Conservation (phyloP, 2,329 filamentous ascomycete genomes). For the Colletotrichum orchidophilum region DNA sequence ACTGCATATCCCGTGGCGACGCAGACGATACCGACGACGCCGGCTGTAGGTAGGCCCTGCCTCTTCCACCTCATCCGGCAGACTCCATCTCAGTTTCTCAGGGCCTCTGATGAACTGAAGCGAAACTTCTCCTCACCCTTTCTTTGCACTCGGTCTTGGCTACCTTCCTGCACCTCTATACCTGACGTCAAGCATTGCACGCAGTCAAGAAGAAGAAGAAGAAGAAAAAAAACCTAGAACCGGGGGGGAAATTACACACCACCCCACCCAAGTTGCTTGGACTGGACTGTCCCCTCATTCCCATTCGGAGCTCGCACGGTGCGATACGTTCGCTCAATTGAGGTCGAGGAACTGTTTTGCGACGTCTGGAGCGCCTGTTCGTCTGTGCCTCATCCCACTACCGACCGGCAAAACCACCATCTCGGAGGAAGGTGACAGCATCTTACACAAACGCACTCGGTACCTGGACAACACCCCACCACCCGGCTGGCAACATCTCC, state of each 20-base stretch:
- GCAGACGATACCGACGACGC: not conserved
- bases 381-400: not conserved
- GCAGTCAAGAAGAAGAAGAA: too few species aligned
- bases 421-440: not conserved
- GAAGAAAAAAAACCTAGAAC: not conserved
- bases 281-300: slow-evolving; percentile 5
- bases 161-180: not conserved
- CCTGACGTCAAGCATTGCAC: not conserved
- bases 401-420: not conserved
- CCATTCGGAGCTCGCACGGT: slow-evolving; percentile 7
- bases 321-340: slow-evolving; percentile 8
- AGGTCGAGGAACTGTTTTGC: not conserved
- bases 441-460: not conserved
- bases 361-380: not conserved
- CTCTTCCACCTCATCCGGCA: slow-evolving; percentile 7
- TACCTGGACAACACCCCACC: not conserved
- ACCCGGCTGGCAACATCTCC: not conserved
- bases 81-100: not conserved
- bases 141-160: not conserved
- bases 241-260: not conserved
- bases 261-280: slow-evolving; percentile 9
- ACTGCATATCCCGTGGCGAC: not conserved
- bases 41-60: not conserved
- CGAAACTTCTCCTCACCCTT: slow-evolving; percentile 1
- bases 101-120: not conserved